Evolutionary conservation across 306 rosid genomes (phyloP).

Genomic region (Cicer bijugum): DNA sequence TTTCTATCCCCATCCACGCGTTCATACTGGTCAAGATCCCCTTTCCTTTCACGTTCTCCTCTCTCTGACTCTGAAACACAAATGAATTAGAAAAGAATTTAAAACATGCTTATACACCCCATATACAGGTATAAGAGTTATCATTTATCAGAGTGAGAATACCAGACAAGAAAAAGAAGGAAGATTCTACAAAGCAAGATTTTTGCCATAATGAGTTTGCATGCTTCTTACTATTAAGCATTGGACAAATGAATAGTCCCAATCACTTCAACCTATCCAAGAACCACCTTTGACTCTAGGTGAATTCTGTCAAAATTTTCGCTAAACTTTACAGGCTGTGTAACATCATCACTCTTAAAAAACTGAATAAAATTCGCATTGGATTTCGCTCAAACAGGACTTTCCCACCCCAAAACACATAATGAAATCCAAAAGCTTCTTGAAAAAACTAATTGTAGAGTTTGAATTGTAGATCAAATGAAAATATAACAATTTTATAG

Average conservation of each 20-base stretch:
- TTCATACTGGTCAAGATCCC: constrained; percentile 94
- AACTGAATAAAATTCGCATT: constrained; percentile 12
- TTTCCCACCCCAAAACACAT: constrained; percentile 1
- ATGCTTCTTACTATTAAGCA: constrained; percentile 18
- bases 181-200: constrained; percentile 10
- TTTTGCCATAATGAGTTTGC: background rate
- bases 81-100: constrained; percentile 28
- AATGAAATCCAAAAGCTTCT: constrained; percentile 32
- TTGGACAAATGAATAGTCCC: constrained; percentile 22
- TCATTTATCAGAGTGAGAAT: background rate
- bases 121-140: constrained; percentile 27
- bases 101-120: constrained; percentile 31
- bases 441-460: constrained; percentile 21
- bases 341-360: constrained; percentile 21
- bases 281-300: constrained; percentile 5
- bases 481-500: constrained; percentile 37
- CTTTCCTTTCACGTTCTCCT: constrained; percentile 94
- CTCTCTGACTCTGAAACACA: constrained; percentile 82
- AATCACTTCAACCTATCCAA: constrained; percentile 31
- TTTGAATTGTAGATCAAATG: constrained; percentile 39
- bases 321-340: constrained; percentile 19
- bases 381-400: constrained; percentile 32
- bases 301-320: constrained; percentile 9
- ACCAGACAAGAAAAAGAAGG: constrained; percentile 38
- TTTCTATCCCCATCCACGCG: constrained; percentile 96